Evolutionary conservation across 2,329 filamentous ascomycete genomes (phyloP).

Genomic region (Pseudogymnoascus sp.): DNA sequence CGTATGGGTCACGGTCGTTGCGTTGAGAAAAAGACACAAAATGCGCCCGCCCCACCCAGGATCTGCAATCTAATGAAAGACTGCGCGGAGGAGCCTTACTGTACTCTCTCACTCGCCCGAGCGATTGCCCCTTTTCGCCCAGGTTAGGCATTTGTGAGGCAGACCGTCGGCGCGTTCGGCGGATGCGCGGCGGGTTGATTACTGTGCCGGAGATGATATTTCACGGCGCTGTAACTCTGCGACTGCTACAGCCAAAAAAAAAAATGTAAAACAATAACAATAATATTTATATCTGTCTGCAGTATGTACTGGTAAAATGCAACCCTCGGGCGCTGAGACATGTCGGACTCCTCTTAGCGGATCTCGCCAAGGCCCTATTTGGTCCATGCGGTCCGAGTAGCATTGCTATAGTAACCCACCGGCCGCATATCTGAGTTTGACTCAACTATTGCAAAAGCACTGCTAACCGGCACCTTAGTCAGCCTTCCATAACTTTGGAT

Average conservation of each 20-base stretch:
- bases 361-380: neutral
- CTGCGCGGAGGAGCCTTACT: constrained; percentile 4
- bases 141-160: neutral
- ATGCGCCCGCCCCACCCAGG: neutral
- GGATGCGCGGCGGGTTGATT: neutral
- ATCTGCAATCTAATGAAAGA: constrained; percentile 5
- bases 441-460: neutral
- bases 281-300: constrained; percentile 4
- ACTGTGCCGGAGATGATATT: neutral
- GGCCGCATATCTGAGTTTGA: neutral
- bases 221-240: neutral
- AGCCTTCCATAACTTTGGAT: neutral
- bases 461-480: neutral
- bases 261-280: constrained; percentile 7
- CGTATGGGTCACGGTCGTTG: constrained; percentile 2
- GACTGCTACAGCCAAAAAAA: neutral
- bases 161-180: neutral
- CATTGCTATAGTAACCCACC: neutral
- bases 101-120: constrained; percentile 7
- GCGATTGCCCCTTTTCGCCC: neutral
- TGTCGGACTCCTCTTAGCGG: neutral
- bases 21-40: constrained; percentile 2
- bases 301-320: neutral
- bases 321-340: neutral
- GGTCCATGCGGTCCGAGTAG: constrained; percentile 1